Base-by-base conservation (phyloP, 1,139 yeast species). In the Suhomyces panamericanus region DNA sequence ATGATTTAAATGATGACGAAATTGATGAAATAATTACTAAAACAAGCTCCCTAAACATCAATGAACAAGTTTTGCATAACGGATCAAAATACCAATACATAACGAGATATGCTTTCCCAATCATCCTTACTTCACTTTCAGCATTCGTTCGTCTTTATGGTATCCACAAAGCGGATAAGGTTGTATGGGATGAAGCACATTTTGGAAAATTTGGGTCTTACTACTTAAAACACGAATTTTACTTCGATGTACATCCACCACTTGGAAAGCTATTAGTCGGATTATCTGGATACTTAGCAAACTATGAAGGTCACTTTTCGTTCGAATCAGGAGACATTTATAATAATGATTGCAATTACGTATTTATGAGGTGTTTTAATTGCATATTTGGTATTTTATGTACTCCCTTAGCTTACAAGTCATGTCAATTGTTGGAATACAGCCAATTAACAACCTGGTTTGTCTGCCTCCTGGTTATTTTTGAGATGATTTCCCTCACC, bases 161-260 rank as follows among this genome's bases (percentile, higher is more conserved):
- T 30, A 86, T 93, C 43, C 87, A 83, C 45, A 73, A 69, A 27
- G 73, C 86, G 32, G 67, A 78, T 43, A 66, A 72, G 33, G 97
- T 95, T 10, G 84, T 90, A 8, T 93, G 99, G 99, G 99, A 91
- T 66, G 96, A 89, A 62, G 96, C 96, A 8, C 96, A 88, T 70
- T 87, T 87, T 67, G 86, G 85, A 12, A 80, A 81, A 55, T 81
- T 81, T 59, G 87, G 85, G 5, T 76, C 84, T 3, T 71, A 80
- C 51, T 85, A 85, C 58, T 67, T 83, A 48, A 75, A 77, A 47
- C 81, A 81, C 53, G 87, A 83, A 53, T 81, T 81, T 57, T 85
- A 85, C 59, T 86, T 83, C 55, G 93, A 85, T 62, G 90, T 85
- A 5, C 93, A 85, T 59, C 93, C 93, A 12, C 93, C 93, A 2